Percentiles rank a stretch among this genome's conserved stretches.
Conservation (phyloP, 2,329 filamentous ascomycete species). For the Ceratocystis colombiana region DNA sequence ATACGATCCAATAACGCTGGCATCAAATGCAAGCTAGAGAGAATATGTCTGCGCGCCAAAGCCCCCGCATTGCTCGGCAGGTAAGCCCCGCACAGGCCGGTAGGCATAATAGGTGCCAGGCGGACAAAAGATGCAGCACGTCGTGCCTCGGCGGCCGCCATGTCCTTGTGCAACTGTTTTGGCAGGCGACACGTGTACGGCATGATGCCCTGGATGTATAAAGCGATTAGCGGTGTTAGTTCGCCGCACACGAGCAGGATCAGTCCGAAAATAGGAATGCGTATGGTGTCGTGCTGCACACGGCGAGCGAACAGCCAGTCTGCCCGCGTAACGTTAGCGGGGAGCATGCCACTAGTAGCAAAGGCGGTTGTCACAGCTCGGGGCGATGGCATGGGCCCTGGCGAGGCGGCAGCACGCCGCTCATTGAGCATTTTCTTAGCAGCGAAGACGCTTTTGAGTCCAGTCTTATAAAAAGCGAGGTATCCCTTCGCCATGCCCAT, state of each 20-base stretch:
- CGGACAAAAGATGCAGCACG: constrained; percentile 42
- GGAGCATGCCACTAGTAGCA: constrained; percentile 54
- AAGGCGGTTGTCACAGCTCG: constrained; percentile 29
- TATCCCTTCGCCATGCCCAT: constrained; percentile 63
- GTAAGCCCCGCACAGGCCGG: constrained; percentile 31
- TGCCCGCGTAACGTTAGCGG: constrained; percentile 44
- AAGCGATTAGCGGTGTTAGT: constrained; percentile 70
- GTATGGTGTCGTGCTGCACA: constrained; percentile 60
- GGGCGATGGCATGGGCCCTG: constrained; percentile 40
- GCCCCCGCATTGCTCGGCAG: constrained; percentile 11
- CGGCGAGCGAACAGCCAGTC: constrained; percentile 62
- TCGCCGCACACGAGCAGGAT: constrained; percentile 73
- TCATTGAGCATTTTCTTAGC: constrained; percentile 50
- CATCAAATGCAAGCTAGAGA: constrained; percentile 39
- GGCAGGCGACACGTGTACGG: constrained; percentile 79
- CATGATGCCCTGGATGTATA: constrained; percentile 59
- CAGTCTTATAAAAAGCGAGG: constrained; percentile 75
- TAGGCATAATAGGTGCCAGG: constrained; percentile 32
- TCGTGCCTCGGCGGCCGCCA: constrained; percentile 37
- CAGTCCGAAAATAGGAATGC: constrained; percentile 67
- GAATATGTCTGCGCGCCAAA: constrained; percentile 33
- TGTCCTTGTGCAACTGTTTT: constrained; percentile 49
- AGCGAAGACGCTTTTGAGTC: constrained; percentile 60
- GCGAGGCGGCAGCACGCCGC: constrained; percentile 31
- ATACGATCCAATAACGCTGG: constrained; percentile 42